Evolutionary conservation across 768 basidiomycete genomes (phyloP), one percentile per base, ranked within the genome.

Genomic region (Filobasidium floriforme): DNA sequence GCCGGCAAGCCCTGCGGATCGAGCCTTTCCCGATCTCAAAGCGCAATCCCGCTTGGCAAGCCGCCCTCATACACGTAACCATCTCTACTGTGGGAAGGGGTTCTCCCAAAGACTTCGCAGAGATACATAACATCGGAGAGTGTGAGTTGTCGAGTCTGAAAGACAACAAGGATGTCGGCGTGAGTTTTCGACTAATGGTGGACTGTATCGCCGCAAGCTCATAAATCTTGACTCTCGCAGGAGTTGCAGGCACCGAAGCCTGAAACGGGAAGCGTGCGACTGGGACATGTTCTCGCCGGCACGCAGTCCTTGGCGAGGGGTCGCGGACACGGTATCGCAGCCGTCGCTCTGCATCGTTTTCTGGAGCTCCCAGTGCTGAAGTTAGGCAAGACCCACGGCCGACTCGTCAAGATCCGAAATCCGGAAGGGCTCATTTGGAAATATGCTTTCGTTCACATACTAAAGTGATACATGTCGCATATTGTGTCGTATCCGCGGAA

Each of bases 231-330:
- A 15, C 22, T 19, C 41, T 41, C 3, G 10, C 9, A 40, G 43
- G 59, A 40, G 18, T 32, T 15, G 41, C 41, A 67, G 10, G 32
- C 22, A n/a, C 43, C 37, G 4, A 29, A 15, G 14, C 41, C 59
- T 63, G 41, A 54, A 41, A 61, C 41, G 32, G 32, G 51, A 26
- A 19, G 51, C 69, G 70, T 64, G 70, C n/a, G 72, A 69, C 24
- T 73, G 82, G 93, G 94, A 0, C 89, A 89, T 72, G 82, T 92
- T 22, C 90, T 91, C 0, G 87, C 89, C 1, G 93, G 92, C 0
- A 86, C 86, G 67, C 88, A 84, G 74, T 93, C 92, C 1, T 82
- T 97, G 9, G 82, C 85, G 0, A 83, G 86, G 32, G 93, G 93
- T 0, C 80, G 84, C 66, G 92, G 90, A 0, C 85, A 85, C 71